Evolutionary conservation across 2,329 filamentous ascomycete genomes (phyloP).

Genomic region (Hymenoscyphus infarciens): DNA sequence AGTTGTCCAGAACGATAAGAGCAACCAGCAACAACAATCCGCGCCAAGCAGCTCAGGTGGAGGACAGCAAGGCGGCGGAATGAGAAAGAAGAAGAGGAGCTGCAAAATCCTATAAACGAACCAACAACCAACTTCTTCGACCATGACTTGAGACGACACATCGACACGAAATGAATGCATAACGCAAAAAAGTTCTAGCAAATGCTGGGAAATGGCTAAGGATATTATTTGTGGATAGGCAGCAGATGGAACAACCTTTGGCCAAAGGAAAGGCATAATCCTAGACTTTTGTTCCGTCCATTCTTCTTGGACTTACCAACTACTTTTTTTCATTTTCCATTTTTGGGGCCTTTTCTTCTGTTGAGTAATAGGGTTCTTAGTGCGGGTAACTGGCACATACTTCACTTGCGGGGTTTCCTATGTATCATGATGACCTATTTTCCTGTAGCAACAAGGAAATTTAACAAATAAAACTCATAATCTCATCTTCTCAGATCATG

Average conservation of each 20-base stretch:
- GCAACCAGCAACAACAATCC: conserved; percentile 42
- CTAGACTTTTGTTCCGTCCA: conserved; percentile 19
- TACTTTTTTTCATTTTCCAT: conserved; percentile 8
- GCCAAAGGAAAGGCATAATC: conserved; percentile 22
- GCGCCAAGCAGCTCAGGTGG: conserved; percentile 19
- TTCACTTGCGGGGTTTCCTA: conserved; percentile 27
- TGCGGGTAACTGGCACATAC: conserved; percentile 23
- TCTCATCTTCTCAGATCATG: conserved; percentile 11
- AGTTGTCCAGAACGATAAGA: conserved; percentile 76
- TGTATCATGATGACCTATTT: conserved; percentile 34
- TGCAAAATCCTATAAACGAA: conserved; percentile 67
- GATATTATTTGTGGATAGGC: conserved; percentile 20
- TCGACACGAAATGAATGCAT: conserved; percentile 35
- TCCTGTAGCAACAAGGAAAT: conserved; percentile 46
- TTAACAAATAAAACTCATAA: conserved; percentile 2
- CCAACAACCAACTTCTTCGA: conserved; percentile 7
- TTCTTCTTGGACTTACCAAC: conserved; percentile 9
- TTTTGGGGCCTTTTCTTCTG: conserved; percentile 23
- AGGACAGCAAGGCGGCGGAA: conserved; percentile 43
- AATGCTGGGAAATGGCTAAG: conserved; percentile 21
- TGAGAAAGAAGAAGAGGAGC: conserved; percentile 84
- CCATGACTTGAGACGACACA: conserved; percentile 28
- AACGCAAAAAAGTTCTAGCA: conserved; percentile 26
- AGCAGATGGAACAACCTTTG: conserved; percentile 19
- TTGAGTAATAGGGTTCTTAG: conserved; percentile 26